Conservation (phyloP, 208 protist species). For the Balamuthia mandrillaris region DNA sequence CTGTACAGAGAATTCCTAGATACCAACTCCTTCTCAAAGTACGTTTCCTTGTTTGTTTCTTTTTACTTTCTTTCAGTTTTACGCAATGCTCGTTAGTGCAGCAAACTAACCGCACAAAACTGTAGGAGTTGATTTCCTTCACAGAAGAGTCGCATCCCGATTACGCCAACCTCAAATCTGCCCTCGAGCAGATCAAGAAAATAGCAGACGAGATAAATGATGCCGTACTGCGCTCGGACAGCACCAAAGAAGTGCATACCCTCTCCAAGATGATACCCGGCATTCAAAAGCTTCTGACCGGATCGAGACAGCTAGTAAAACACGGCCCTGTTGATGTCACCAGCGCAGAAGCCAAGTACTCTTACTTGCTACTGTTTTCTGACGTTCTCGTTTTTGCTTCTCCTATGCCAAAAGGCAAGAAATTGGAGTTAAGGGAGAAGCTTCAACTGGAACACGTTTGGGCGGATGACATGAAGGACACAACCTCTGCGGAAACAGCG, state of each 20-base stretch:
- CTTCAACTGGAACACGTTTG: not conserved
- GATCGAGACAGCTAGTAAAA: not conserved
- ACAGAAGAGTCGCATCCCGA: too few relatives aligned
- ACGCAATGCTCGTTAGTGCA: too few relatives aligned
- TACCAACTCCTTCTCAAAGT: not conserved
- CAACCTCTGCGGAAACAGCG: not conserved
- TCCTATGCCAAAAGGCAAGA: not conserved
- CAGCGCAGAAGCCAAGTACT: not conserved
- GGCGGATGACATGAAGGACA: constrained; percentile 10
- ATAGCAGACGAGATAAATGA: constrained; percentile 15
- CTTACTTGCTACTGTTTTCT: constrained; percentile 4
- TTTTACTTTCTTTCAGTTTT: too few relatives aligned
- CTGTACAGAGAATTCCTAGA: not conserved
- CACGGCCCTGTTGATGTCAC: not conserved
- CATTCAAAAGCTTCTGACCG: not conserved
- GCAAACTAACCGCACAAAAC: too few relatives aligned
- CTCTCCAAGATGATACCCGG: not conserved
- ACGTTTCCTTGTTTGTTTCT: too few relatives aligned
- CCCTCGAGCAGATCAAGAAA: too few relatives aligned
- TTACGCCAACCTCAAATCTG: too few relatives aligned
- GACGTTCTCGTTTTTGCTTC: not conserved
- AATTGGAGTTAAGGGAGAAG: constrained; percentile 4
- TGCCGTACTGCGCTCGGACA: not conserved
- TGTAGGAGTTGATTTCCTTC: too few relatives aligned
- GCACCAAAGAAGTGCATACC: not conserved